Percentiles rank a stretch among this genome's conserved stretches.
Evolutionary conservation across 129 eudicot species (phyloP).

Genomic region (Pulicaria dysenterica): DNA sequence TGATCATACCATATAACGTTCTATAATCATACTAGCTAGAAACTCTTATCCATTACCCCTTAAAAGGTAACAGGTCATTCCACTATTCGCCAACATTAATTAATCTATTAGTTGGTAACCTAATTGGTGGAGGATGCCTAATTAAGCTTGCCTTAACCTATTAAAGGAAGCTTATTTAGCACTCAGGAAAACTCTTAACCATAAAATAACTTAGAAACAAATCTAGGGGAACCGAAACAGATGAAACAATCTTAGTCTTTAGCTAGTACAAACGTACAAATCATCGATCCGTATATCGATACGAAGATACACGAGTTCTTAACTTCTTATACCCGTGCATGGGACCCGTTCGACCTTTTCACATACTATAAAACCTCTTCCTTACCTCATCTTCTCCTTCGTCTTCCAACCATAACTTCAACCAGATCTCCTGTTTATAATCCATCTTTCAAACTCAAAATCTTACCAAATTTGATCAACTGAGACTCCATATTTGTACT

Average conservation of each 20-base stretch:
- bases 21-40: too few relatives aligned
- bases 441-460: constrained; percentile 1
- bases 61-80: not conserved
- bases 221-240: constrained; percentile 6
- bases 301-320: constrained; percentile 7
- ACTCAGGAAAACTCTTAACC: constrained; percentile 9
- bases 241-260: not conserved
- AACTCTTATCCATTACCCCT: too few relatives aligned
- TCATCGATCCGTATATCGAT: constrained; percentile 19
- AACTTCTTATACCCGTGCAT: constrained; percentile 38
- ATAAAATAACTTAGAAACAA: constrained; percentile 10
- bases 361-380: constrained; percentile 68
- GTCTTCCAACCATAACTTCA: constrained; percentile 48
- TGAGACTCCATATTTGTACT: not conserved
- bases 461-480: constrained; percentile 17
- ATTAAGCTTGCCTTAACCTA: not conserved
- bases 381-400: constrained; percentile 49
- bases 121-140: constrained; percentile 11
- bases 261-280: too few relatives aligned
- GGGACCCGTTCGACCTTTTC: constrained; percentile 55
- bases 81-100: not conserved
- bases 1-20: too few relatives aligned
- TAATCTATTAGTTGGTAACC: constrained; percentile 5
- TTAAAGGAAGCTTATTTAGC: not conserved
- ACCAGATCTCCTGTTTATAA: constrained; percentile 20